A percentile compares a stretch with the other conserved stretches of the same genome.
Evolutionary conservation across 1,284 basidiomycete genomes (phyloP).

Genomic region (Moesziomyces sp.): DNA sequence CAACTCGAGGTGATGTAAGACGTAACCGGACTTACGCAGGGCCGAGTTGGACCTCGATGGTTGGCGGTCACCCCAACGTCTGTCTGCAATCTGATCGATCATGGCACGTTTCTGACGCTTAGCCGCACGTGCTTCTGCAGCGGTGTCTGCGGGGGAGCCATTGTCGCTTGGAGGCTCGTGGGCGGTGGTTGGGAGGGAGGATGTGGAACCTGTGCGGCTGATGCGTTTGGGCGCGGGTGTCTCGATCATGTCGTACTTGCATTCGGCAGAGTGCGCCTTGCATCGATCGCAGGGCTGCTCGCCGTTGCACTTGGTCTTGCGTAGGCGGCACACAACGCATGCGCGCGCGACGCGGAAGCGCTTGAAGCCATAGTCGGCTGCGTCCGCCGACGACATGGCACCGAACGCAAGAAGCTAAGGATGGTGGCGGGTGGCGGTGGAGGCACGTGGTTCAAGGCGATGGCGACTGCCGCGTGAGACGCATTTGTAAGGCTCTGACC

Average conservation of each 20-base stretch:
- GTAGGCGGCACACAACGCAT: conserved; percentile 42
- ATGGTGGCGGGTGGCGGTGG: no score
- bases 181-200: conserved; percentile 3
- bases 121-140: conserved; percentile 23
- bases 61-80: conserved; percentile 32
- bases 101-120: conserved; percentile 39
- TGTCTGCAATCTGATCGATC: conserved; percentile 46
- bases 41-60: conserved; percentile 18
- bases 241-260: conserved; percentile 46
- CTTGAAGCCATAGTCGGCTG: conserved; percentile 48
- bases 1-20: conserved; percentile 37
- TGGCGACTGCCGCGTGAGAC: no score
- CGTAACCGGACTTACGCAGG: conserved; percentile 33
- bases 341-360: conserved; percentile 42
- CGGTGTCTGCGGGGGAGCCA: conserved; percentile 10
- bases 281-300: conserved; percentile 50
- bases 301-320: conserved; percentile 50
- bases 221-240: conserved; percentile 24
- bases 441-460: no score
- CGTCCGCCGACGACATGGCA: conserved; percentile 46
- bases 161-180: conserved; percentile 17
- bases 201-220: conserved; percentile 23
- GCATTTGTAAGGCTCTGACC: no score
- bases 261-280: conserved; percentile 44
- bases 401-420: no score